These are phyloP conservation scores for Penicillium antarcticum DNA, from an alignment of 495 filamentous ascomycete species.

Conservation along the genomic window DNA sequence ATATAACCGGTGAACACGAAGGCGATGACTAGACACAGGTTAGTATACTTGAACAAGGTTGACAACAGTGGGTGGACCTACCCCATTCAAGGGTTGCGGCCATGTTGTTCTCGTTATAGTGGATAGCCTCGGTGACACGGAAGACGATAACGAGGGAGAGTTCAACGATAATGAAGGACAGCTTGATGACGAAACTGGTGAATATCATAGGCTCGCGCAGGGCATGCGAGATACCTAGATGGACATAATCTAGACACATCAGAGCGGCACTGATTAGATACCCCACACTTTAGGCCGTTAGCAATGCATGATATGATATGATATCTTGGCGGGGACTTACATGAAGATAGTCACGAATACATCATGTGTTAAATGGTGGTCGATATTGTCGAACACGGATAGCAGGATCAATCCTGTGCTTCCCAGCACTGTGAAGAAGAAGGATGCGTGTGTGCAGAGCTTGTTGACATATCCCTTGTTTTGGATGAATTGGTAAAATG, in stretches of 20 bases:
- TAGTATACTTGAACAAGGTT: not conserved
- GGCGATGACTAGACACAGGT: constrained; percentile 8
- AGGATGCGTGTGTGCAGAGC: constrained; percentile 12
- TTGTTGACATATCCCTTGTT: constrained; percentile 15
- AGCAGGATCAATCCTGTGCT: constrained; percentile 15
- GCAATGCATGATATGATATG: not conserved
- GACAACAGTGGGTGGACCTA: not conserved
- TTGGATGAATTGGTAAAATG: constrained; percentile 19
- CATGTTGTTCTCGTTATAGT: constrained; percentile 11
- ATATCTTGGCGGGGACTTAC: constrained; percentile 3
- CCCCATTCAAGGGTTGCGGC: constrained; percentile 20
- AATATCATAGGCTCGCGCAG: constrained; percentile 12
- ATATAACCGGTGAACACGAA: constrained; percentile 21
- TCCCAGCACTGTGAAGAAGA: constrained; percentile 14
- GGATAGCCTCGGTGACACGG: constrained; percentile 8
- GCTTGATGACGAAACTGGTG: constrained; percentile 19
- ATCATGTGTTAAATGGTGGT: constrained; percentile 13
- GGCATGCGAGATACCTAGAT: constrained; percentile 7
- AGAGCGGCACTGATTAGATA: constrained; percentile 16
- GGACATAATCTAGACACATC: constrained; percentile 19
- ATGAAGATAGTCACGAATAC: constrained; percentile 18
- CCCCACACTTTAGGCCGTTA: constrained; percentile 11
- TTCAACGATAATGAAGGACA: constrained; percentile 19
- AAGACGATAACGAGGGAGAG: constrained; percentile 18
- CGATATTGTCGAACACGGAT: constrained; percentile 18